These are phyloP conservation scores for Pestalotiopsis sp. DNA, from an alignment of 2,329 filamentous ascomycete species.

Conservation along the genomic window DNA sequence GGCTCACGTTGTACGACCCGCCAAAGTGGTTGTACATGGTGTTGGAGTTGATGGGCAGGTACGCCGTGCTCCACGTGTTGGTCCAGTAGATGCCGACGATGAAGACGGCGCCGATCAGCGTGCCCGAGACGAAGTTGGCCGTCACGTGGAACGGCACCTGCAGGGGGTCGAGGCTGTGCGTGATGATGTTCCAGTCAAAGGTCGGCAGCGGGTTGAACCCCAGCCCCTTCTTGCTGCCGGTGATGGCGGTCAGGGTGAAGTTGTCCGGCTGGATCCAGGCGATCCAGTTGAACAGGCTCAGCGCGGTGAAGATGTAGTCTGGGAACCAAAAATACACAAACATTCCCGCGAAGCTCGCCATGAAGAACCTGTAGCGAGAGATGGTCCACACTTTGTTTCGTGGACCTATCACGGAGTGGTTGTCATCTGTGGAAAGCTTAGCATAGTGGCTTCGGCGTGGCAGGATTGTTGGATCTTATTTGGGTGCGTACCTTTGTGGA, in stretches of 20 bases:
- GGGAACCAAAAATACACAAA: conserved; percentile 54
- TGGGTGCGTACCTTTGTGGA: conserved; percentile 34
- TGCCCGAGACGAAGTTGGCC: conserved; percentile 49
- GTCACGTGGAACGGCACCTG: conserved; percentile 59
- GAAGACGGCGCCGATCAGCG: conserved; percentile 17
- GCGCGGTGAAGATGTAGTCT: conserved; percentile 44
- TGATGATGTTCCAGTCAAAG: conserved; percentile 24
- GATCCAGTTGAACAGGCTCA: conserved; percentile 51
- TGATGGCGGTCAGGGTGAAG: conserved; percentile 6
- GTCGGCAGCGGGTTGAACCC: conserved; percentile 15
- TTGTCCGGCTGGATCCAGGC: conserved; percentile 48
- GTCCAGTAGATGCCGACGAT: conserved; percentile 20
- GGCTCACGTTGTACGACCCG: not conserved
- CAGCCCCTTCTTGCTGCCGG: conserved; percentile 30
- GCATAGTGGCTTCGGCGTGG: not conserved
- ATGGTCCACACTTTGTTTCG: conserved; percentile 39
- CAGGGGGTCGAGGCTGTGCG: conserved; percentile 51
- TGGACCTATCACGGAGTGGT: conserved; percentile 37
- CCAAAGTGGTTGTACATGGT: not conserved
- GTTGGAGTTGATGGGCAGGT: conserved; percentile 34
- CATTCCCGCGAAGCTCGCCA: conserved; percentile 42
- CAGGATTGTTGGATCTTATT: too few relatives aligned
- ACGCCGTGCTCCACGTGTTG: conserved; percentile 15
- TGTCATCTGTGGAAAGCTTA: conserved; percentile 35
- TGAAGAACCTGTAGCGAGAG: conserved; percentile 47